A percentile compares a stretch with the other conserved stretches of the same genome.
Evolutionary conservation across 2,329 filamentous ascomycete genomes (phyloP).

Genomic region (Teratosphaeria epicoccoides): DNA sequence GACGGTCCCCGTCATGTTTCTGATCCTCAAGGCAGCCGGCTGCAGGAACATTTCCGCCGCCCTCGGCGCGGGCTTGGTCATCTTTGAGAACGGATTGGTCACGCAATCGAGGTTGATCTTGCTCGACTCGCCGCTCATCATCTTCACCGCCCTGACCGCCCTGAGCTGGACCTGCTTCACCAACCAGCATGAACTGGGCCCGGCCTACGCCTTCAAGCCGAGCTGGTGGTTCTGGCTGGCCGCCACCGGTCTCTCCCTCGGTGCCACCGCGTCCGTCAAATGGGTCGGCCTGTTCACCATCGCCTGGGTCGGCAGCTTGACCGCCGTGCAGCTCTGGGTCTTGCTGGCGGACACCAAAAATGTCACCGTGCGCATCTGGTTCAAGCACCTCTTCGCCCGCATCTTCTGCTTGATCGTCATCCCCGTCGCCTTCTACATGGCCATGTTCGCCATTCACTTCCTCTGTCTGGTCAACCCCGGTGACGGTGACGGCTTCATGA

Average conservation of each 20-base stretch:
- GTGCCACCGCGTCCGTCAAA: conserved; percentile 89
- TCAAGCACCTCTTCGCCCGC: conserved; percentile 89
- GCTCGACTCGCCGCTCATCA: conserved; percentile 86
- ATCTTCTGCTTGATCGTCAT: conserved; percentile 86
- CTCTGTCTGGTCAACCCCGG: conserved; percentile 85
- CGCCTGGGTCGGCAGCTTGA: conserved; percentile 91
- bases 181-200: conserved; percentile 92
- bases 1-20: conserved; percentile 83
- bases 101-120: conserved; percentile 94
- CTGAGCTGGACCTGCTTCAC: conserved; percentile 86
- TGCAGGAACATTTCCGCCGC: conserved; percentile 78
- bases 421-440: conserved; percentile 81
- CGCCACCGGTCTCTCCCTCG: conserved; percentile 75
- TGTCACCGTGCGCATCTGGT: conserved; percentile 71
- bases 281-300: conserved; percentile 99
- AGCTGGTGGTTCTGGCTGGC: conserved; percentile 98
- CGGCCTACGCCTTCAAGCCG: conserved; percentile 72
- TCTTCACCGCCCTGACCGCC: conserved; percentile 84
- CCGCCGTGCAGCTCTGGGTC: conserved; percentile 86
- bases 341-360: conserved; percentile 80
- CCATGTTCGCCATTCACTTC: conserved; percentile 97
- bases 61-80: conserved; percentile 74
- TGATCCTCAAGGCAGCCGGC: conserved; percentile 82
- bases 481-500: conserved; percentile 98
- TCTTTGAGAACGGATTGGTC: conserved; percentile 92